Percentiles rank a stretch among this genome's conserved stretches.
phyloP scores from a whole-genome alignment of 2,329 filamentous ascomycete genomes.

The Fusarium clavum region DNA sequence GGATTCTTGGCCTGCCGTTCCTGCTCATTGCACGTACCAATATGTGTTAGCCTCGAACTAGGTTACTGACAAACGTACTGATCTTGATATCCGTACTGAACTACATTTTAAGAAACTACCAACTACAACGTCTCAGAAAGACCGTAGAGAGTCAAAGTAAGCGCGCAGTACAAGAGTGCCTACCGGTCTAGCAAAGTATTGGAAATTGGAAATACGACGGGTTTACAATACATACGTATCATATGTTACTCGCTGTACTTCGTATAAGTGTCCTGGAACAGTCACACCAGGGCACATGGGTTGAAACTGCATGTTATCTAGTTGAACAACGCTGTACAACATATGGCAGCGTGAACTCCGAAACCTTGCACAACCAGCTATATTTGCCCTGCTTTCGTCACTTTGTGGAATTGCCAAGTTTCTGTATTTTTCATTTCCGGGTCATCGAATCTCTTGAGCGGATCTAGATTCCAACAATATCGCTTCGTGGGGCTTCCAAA shows the following conservation, averaged over 20 bases:
- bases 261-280: conserved; percentile 11
- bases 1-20: not conserved
- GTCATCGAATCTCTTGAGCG: conserved; percentile 3
- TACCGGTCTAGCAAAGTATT: not conserved
- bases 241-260: conserved; percentile 12
- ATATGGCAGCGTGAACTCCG: conserved; percentile 5
- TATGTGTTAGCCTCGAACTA: not conserved
- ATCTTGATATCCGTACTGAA: not conserved
- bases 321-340: conserved; percentile 14
- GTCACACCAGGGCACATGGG: conserved; percentile 16
- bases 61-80: not conserved
- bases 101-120: not conserved
- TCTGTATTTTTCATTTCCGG: conserved; percentile 1
- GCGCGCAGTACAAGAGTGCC: not conserved
- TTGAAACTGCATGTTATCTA: conserved; percentile 17
- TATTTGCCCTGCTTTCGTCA: not conserved
- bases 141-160: not conserved
- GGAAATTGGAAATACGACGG: not conserved
- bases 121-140: not conserved
- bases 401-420: conserved; percentile 1
- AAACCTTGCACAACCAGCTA: not conserved
- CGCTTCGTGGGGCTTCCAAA: conserved; percentile 13
- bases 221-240: not conserved
- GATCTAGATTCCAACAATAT: conserved; percentile 1
- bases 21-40: not conserved